Conservation (phyloP, 306 rosid genomes). For the Fagus crenata region DNA sequence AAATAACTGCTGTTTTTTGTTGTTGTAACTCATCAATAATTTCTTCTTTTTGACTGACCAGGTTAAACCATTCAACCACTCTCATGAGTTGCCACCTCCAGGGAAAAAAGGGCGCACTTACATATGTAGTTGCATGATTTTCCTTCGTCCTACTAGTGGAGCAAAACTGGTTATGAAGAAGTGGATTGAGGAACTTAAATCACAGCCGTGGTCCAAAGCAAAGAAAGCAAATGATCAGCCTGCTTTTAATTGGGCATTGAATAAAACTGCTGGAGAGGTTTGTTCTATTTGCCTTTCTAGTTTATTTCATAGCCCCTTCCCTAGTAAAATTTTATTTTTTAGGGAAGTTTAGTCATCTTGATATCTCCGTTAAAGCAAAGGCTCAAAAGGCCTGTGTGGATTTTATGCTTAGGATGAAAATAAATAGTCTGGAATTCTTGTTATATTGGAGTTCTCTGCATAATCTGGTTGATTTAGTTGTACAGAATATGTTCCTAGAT, state of each 20-base stretch:
- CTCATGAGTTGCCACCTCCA: slow-evolving; percentile 89
- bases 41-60: slow-evolving; percentile 37
- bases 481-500: not conserved
- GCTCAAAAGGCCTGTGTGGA: slow-evolving; percentile 3
- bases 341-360: slow-evolving; percentile 14
- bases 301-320: not conserved
- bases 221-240: slow-evolving; percentile 93
- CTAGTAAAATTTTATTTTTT: too few relatives aligned
- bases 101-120: slow-evolving; percentile 97
- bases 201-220: slow-evolving; percentile 75
- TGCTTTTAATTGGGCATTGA: slow-evolving; percentile 95
- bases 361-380: not conserved
- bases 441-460: not conserved
- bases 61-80: slow-evolving; percentile 88
- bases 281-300: slow-evolving; percentile 23
- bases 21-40: slow-evolving; percentile 20
- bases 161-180: slow-evolving; percentile 72
- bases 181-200: slow-evolving; percentile 84
- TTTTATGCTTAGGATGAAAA: slow-evolving; percentile 12
- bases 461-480: not conserved
- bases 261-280: slow-evolving; percentile 79
- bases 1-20: slow-evolving; percentile 4
- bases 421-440: not conserved
- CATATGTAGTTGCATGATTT: slow-evolving; percentile 93
- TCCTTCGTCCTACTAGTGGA: slow-evolving; percentile 63